phyloP scores from a whole-genome alignment of 1,284 basidiomycete species.

The Cryptococcus sp. region DNA sequence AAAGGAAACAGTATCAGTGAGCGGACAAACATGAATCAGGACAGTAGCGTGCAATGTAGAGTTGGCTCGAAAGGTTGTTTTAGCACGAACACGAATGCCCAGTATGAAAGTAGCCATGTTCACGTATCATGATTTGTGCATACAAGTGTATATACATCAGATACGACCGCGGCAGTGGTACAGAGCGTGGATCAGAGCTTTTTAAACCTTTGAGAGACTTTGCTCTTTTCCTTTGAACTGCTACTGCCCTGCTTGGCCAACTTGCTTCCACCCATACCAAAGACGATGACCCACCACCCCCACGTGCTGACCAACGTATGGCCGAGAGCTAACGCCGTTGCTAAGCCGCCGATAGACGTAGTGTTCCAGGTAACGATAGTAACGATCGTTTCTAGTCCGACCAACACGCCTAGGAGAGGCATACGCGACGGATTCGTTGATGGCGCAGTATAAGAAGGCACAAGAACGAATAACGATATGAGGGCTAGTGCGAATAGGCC shows the following conservation, averaged over 20 bases:
- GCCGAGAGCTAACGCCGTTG: conserved; percentile 35
- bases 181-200: conserved; percentile 15
- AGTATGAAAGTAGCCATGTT: no score
- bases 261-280: conserved; percentile 38
- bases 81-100: no score
- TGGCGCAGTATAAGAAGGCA: conserved; percentile 34
- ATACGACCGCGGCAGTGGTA: no score
- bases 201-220: conserved; percentile 29
- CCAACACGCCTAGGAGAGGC: conserved; percentile 36
- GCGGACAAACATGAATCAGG: no score
- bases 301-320: conserved; percentile 43
- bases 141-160: no score
- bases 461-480: conserved; percentile 40
- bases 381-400: conserved; percentile 35
- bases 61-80: no score
- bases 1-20: no score
- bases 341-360: conserved; percentile 39
- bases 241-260: conserved; percentile 15
- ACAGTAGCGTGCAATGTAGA: no score
- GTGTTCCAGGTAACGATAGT: conserved; percentile 41
- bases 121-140: no score
- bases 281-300: conserved; percentile 52
- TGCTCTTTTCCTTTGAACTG: conserved; percentile 24
- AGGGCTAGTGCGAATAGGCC: conserved; percentile 41
- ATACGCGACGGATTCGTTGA: conserved; percentile 31